Evolutionary conservation across 2,329 filamentous ascomycete species (phyloP), one percentile per base, ranked within the genome.

Genomic region (Paraphoma sp.): DNA sequence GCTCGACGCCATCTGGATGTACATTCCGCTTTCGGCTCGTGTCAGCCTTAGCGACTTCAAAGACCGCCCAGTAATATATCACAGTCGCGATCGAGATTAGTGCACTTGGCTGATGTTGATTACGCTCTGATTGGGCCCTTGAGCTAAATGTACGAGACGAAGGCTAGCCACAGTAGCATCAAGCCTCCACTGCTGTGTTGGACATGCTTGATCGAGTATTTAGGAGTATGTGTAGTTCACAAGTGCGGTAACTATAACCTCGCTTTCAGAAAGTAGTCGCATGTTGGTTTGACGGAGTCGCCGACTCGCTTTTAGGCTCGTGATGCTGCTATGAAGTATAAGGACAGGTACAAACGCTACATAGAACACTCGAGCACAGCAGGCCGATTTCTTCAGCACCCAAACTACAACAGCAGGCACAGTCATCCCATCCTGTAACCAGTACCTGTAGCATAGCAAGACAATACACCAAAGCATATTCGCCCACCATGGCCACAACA

Each of bases 1-100:
- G 54, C 54, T 57, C 38, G 30, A 53, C 49, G 50, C 49, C 54
- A 57, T 51, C 1, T 31, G 49, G 44, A 36, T 53, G 16, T 31
- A 45, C 46, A 53, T 57, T 18, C 54, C 45, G 12, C 29, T 44
- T 45, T 44, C 4, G 45, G 40, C 49, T 14, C n/a, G 6, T 16
- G 42, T 23, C 42, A 28, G 14, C 12, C 33, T 36, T 36, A 36
- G 33, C 33, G 14, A 36, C 9, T 14, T 36, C 33, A 36, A 36
- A 36, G 33, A 14, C 33, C 33, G 3, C 7, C 33, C 33, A 36
- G 3, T 4, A 36, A 10, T 10, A 10, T 3, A 14, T 14, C 14
- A 36, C 33, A 36, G 33, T 36, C 33, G 3, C 9, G 9, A 2
- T 36, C 9, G 10, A 36, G 9, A 36, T 36, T 36, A 36, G 33